Evolutionary conservation across 208 protist genomes (phyloP).

Genomic region (Strigomonas culicis): DNA sequence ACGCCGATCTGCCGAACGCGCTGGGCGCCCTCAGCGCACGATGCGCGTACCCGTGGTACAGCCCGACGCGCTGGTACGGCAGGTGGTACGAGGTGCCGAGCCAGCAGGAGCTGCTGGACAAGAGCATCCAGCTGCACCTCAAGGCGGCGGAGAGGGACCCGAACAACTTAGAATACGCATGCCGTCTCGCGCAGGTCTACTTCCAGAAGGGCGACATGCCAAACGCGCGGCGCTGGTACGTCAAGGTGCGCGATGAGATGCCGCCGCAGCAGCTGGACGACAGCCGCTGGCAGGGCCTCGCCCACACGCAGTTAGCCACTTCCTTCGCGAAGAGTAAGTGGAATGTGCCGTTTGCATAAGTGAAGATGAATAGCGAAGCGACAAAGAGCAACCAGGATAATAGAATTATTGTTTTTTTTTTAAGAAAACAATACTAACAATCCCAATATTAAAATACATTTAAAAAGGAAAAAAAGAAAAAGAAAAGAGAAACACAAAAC

Average conservation of each 20-base stretch:
- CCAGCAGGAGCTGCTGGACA: constrained; percentile 33
- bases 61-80: constrained; percentile 51
- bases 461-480: not conserved
- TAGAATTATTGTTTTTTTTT: not conserved
- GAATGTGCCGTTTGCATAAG: constrained; percentile 81
- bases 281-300: constrained; percentile 70
- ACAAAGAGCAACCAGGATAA: constrained; percentile 9
- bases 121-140: constrained; percentile 56
- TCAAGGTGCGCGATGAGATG: constrained; percentile 83
- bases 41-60: constrained; percentile 72
- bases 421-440: no score
- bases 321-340: constrained; percentile 66
- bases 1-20: constrained; percentile 68
- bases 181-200: constrained; percentile 77
- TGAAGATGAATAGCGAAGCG: no score
- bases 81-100: constrained; percentile 52
- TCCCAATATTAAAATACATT: not conserved
- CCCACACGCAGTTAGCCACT: constrained; percentile 81
- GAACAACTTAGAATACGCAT: constrained; percentile 72
- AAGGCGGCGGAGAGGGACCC: constrained; percentile 65
- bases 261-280: constrained; percentile 69
- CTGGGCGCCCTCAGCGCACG: constrained; percentile 74
- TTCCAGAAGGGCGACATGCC: constrained; percentile 67
- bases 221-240: constrained; percentile 79
- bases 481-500: not conserved